phyloP scores from a whole-genome alignment of 2,329 filamentous ascomycete species.

The Colletotrichum sp. region DNA sequence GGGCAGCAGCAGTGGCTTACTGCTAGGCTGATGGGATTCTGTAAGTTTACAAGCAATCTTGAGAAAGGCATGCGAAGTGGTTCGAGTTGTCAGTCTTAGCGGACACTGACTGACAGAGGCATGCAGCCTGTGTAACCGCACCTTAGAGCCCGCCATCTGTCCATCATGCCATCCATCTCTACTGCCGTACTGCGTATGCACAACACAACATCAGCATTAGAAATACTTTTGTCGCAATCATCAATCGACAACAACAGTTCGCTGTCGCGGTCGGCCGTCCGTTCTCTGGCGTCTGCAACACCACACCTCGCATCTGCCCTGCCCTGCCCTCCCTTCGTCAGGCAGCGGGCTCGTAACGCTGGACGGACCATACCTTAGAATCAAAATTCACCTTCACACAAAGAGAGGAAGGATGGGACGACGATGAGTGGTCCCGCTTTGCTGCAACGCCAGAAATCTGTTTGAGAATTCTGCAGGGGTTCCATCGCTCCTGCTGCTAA shows the following conservation, averaged over 20 bases:
- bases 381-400: neutral
- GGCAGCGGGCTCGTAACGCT: neutral
- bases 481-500: slow-evolving; percentile 13
- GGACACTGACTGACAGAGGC: neutral
- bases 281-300: neutral
- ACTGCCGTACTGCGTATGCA: neutral
- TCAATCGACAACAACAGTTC: neutral
- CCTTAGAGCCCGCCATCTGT: neutral
- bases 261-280: neutral
- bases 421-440: slow-evolving; percentile 12
- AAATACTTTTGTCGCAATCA: neutral
- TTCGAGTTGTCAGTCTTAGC: neutral
- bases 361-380: neutral
- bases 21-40: neutral
- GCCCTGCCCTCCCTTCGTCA: neutral
- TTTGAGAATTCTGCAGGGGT: slow-evolving; percentile 28
- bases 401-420: slow-evolving; percentile 9
- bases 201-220: neutral
- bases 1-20: neutral
- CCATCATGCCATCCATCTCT: neutral
- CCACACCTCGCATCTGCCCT: neutral
- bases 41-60: neutral
- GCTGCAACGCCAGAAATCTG: slow-evolving; percentile 21
- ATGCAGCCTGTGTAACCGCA: neutral
- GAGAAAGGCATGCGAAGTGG: neutral